phyloP scores from a whole-genome alignment of 1,284 basidiomycete species.

The Uromyces viciae-fabae region DNA sequence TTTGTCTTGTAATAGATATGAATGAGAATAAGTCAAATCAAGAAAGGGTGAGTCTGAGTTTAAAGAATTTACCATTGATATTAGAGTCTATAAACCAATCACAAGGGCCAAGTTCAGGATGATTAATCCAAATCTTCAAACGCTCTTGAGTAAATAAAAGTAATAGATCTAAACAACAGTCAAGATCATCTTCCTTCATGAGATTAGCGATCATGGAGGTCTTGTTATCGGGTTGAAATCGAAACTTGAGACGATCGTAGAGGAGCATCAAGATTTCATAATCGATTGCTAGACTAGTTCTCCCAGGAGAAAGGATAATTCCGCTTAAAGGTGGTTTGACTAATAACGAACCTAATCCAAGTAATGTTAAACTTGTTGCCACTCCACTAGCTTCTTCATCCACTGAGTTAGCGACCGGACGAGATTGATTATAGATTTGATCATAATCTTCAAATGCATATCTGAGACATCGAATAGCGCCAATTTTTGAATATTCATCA shows the following conservation, averaged over 20 bases:
- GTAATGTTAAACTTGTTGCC: slow-evolving; percentile 26
- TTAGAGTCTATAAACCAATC: slow-evolving; percentile 32
- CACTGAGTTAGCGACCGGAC: not conserved
- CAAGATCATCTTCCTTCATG: slow-evolving; percentile 28
- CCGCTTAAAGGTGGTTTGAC: slow-evolving; percentile 11
- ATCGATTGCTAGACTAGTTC: slow-evolving; percentile 15
- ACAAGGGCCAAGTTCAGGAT: not conserved
- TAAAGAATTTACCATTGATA: no score
- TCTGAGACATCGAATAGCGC: slow-evolving; percentile 39
- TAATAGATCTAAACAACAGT: slow-evolving; percentile 31
- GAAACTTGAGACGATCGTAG: slow-evolving; percentile 22
- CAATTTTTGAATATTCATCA: slow-evolving; percentile 26
- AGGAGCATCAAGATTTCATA: slow-evolving; percentile 34
- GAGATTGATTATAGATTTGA: slow-evolving; percentile 16
- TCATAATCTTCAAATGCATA: slow-evolving; percentile 42
- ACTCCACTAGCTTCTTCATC: slow-evolving; percentile 20
- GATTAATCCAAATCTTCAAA: slow-evolving; percentile 21
- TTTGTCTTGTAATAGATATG: not conserved
- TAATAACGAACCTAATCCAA: slow-evolving; percentile 25
- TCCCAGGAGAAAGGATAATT: slow-evolving; percentile 7
- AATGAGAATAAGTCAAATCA: not conserved
- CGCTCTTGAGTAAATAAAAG: slow-evolving; percentile 8
- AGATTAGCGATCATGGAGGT: slow-evolving; percentile 6
- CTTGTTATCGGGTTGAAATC: slow-evolving; percentile 7
- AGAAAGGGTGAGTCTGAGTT: not conserved